Conservation (phyloP, 2,329 filamentous ascomycete species). For the Scopulariopsis brevicaulis region DNA sequence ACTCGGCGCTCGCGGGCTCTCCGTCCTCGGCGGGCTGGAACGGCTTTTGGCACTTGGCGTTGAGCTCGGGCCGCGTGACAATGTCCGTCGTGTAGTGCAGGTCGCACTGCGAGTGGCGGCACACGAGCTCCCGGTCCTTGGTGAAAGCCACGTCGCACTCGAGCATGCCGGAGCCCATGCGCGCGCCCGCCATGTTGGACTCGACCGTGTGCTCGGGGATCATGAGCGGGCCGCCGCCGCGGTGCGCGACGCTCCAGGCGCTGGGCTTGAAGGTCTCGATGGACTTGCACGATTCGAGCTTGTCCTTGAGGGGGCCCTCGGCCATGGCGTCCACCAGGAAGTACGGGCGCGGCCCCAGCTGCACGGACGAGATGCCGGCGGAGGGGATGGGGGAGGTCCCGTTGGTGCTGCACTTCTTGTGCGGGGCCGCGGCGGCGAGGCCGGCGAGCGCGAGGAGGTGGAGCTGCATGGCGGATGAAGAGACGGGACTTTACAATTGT, state of each 20-base stretch:
- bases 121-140: slow-evolving; percentile 52
- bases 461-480: slow-evolving; percentile 17
- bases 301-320: slow-evolving; percentile 44
- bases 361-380: slow-evolving; percentile 33
- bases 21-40: slow-evolving; percentile 45
- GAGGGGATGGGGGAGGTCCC: slow-evolving; percentile 7
- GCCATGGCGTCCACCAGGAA: slow-evolving; percentile 55
- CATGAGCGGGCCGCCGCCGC: slow-evolving; percentile 48
- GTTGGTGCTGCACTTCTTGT: neutral
- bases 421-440: slow-evolving; percentile 5
- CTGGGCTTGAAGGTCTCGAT: slow-evolving; percentile 34
- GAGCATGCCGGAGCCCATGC: slow-evolving; percentile 55
- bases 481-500: neutral
- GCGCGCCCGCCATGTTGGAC: slow-evolving; percentile 47
- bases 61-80: slow-evolving; percentile 46
- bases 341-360: slow-evolving; percentile 52
- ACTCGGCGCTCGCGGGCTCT: slow-evolving; percentile 44
- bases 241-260: slow-evolving; percentile 49
- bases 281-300: slow-evolving; percentile 47
- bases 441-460: slow-evolving; percentile 12
- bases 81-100: slow-evolving; percentile 61
- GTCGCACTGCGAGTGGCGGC: slow-evolving; percentile 57
- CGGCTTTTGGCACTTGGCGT: slow-evolving; percentile 49
- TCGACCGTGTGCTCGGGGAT: slow-evolving; percentile 54
- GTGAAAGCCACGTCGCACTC: slow-evolving; percentile 62